Percentiles rank a stretch among this genome's conserved stretches.
Evolutionary conservation across 1,284 basidiomycete species (phyloP).

Genomic region (Vanrija sp.): DNA sequence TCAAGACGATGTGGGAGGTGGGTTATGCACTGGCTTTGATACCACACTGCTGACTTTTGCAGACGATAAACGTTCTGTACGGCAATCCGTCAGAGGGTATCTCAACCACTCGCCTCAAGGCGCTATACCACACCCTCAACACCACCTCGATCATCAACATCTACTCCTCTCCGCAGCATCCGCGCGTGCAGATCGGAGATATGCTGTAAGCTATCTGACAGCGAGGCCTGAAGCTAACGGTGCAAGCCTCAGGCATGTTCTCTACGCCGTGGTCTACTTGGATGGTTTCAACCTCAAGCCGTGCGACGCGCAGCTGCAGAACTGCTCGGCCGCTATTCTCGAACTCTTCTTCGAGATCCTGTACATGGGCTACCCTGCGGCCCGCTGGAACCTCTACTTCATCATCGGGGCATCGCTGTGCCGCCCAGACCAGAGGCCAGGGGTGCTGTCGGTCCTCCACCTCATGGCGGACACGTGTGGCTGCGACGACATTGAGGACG

Average conservation of each 20-base stretch:
- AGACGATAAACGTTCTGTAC: slow-evolving; percentile 2
- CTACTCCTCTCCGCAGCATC: slow-evolving; percentile 8
- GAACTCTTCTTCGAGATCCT: slow-evolving; percentile 11
- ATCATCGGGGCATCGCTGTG: slow-evolving; percentile 5
- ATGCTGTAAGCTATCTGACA: not conserved
- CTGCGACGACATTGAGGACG: no score
- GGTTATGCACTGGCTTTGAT: no score
- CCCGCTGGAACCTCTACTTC: slow-evolving; percentile 10
- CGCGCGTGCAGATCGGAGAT: slow-evolving; percentile 11
- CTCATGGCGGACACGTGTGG: no score
- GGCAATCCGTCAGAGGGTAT: not conserved
- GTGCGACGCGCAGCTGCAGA: slow-evolving; percentile 1
- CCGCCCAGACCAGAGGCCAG: not conserved
- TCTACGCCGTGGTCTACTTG: slow-evolving; percentile 6
- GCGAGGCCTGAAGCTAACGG: no score
- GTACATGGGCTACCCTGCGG: slow-evolving; percentile 6
- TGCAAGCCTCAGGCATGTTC: not conserved
- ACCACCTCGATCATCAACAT: slow-evolving; percentile 5
- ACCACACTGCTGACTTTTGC: no score
- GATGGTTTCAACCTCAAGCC: slow-evolving; percentile 6
- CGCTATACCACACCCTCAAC: slow-evolving; percentile 4
- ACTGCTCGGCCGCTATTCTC: slow-evolving; percentile 9
- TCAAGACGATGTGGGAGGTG: not conserved
- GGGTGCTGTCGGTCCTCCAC: no score
- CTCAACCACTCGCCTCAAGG: not conserved